Evolutionary conservation across 345 rosid genomes (phyloP).

Genomic region (Citrus australasica): DNA sequence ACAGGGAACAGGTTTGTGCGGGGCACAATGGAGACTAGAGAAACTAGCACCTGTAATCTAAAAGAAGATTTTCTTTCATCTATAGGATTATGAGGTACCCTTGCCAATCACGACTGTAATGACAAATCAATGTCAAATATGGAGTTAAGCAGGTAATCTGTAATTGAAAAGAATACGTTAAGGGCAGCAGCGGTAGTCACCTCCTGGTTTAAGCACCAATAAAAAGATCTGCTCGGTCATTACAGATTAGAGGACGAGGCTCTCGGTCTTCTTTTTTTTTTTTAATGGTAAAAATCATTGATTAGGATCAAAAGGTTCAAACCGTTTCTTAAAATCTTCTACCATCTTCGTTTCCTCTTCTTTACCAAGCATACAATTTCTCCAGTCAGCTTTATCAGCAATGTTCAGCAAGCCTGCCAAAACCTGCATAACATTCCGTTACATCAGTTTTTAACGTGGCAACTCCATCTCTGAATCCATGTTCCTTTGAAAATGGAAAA

Average conservation of each 20-base stretch:
- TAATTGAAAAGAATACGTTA: slow-evolving; percentile 10
- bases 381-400: slow-evolving; percentile 88
- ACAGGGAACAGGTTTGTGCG: not conserved
- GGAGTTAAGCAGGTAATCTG: not conserved
- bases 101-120: not conserved
- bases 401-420: slow-evolving; percentile 80
- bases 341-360: slow-evolving; percentile 65
- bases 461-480: not conserved
- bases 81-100: not conserved
- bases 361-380: slow-evolving; percentile 59
- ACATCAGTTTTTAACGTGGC: not conserved
- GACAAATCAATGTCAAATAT: not conserved
- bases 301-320: slow-evolving; percentile 67
- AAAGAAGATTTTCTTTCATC: not conserved
- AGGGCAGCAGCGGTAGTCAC: not conserved
- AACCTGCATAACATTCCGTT: slow-evolving; percentile 50
- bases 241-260: slow-evolving; percentile 2
- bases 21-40: not conserved
- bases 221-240: not conserved
- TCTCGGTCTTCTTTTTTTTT: not conserved
- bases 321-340: slow-evolving; percentile 62
- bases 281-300: slow-evolving; percentile 19
- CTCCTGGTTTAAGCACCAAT: not conserved
- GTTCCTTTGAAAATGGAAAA: not conserved
- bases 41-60: not conserved